Evolutionary conservation across 2,329 filamentous ascomycete species (phyloP).

Genomic region (Cytospora schulzeri): DNA sequence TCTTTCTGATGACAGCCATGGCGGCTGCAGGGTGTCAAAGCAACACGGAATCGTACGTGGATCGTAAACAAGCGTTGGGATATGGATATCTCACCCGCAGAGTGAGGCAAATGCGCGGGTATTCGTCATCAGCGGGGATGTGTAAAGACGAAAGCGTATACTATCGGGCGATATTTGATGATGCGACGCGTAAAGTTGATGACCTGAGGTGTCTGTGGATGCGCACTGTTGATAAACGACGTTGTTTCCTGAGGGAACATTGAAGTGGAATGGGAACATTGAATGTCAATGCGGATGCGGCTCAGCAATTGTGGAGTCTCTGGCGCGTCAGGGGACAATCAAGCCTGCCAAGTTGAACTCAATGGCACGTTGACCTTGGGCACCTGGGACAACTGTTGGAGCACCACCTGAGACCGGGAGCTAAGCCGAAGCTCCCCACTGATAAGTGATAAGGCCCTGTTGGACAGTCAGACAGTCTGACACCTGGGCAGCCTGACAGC

Average conservation of each 20-base stretch:
- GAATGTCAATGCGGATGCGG: slow-evolving; percentile 7
- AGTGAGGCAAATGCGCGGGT: background rate
- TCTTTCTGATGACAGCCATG: slow-evolving; percentile 97
- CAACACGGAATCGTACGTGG: background rate
- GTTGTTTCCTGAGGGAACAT: background rate
- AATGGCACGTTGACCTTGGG: no score
- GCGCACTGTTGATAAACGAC: slow-evolving; percentile 9
- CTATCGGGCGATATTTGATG: background rate
- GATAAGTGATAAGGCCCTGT: background rate
- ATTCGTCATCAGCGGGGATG: background rate
- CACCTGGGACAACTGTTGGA: no score
- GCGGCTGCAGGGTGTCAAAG: slow-evolving; percentile 25
- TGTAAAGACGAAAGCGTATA: background rate
- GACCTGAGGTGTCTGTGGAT: background rate
- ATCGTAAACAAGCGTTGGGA: background rate
- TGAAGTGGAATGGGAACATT: background rate
- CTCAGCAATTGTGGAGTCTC: slow-evolving; percentile 16
- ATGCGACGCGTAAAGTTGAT: slow-evolving; percentile 9
- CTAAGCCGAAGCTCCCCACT: background rate
- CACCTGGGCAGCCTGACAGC: no score
- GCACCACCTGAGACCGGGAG: background rate
- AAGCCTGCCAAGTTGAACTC: no score
- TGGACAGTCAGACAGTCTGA: no score
- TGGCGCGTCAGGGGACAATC: background rate
- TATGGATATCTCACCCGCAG: background rate